Percentiles rank a stretch among this genome's conserved stretches.
phyloP scores from a whole-genome alignment of 108 stramenopile genomes.

The Skeletonema costatum region DNA sequence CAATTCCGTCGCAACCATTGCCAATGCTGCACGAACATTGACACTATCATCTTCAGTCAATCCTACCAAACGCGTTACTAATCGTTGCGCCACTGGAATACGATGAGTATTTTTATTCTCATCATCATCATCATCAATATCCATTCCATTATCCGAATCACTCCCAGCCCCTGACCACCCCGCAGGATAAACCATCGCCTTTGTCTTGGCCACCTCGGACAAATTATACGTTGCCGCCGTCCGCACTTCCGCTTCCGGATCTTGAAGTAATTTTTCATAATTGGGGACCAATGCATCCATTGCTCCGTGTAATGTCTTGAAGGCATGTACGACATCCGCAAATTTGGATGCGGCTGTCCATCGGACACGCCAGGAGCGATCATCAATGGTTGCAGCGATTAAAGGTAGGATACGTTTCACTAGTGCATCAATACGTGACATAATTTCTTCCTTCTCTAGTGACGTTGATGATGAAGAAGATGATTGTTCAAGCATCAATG shows the following conservation, averaged over 20 bases:
- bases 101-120: constrained; percentile 38
- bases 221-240: constrained; percentile 91
- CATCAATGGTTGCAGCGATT: constrained; percentile 83
- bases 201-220: constrained; percentile 74
- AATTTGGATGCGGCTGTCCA: constrained; percentile 95
- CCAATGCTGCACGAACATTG: constrained; percentile 89
- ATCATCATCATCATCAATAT: constrained; percentile 12
- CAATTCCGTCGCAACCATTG: constrained; percentile 92
- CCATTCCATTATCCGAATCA: constrained; percentile 7
- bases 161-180: constrained; percentile 38
- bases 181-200: constrained; percentile 49
- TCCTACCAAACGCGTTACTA: constrained; percentile 73
- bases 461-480: background rate
- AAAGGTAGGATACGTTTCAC: constrained; percentile 74
- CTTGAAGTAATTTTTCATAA: constrained; percentile 88
- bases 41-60: constrained; percentile 90
- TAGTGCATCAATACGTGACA: constrained; percentile 39
- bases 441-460: constrained; percentile 15
- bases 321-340: constrained; percentile 74
- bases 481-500: constrained; percentile 13
- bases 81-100: constrained; percentile 69
- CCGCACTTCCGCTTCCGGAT: constrained; percentile 94
- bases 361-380: constrained; percentile 95
- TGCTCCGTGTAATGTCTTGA: constrained; percentile 55
- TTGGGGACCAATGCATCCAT: constrained; percentile 82